Evolutionary conservation across 108 stramenopile species (phyloP).

Genomic region (Skeletonema marinoi): DNA sequence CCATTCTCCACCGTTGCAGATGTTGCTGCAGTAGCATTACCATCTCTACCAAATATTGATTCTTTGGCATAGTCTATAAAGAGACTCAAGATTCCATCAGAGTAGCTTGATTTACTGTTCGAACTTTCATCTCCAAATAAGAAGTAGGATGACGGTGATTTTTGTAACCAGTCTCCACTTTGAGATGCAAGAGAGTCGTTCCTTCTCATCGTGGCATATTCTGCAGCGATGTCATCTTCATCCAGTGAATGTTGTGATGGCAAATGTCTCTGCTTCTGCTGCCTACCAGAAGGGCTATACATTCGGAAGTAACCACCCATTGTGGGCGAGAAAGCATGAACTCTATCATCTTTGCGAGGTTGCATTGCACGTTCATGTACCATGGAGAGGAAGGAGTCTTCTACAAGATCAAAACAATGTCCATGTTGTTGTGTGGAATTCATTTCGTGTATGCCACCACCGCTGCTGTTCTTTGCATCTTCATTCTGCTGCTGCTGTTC

Average conservation of each 20-base stretch:
- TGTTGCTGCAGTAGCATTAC: background rate
- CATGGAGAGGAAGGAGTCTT: slow-evolving; percentile 73
- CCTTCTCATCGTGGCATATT: too few species aligned
- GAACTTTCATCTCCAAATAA: slow-evolving; percentile 26
- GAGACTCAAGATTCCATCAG: background rate
- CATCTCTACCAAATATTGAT: slow-evolving; percentile 8
- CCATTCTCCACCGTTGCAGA: background rate
- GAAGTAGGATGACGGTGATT: slow-evolving; percentile 40
- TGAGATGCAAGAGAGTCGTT: background rate
- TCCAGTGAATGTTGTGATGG: background rate
- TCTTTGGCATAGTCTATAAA: slow-evolving; percentile 7
- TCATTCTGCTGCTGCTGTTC: background rate
- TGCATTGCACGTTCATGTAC: slow-evolving; percentile 35
- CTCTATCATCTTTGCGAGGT: slow-evolving; percentile 13
- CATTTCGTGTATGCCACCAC: slow-evolving; percentile 7
- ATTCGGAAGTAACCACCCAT: slow-evolving; percentile 42
- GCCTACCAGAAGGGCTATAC: slow-evolving; percentile 24
- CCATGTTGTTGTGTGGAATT: slow-evolving; percentile 15
- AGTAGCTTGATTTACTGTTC: background rate
- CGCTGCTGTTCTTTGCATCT: background rate
- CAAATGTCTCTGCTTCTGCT: background rate
- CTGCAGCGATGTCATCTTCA: background rate
- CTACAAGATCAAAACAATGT: slow-evolving; percentile 85
- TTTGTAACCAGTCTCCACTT: slow-evolving; percentile 23
- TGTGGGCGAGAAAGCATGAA: slow-evolving; percentile 29